Evolutionary conservation across 1,284 basidiomycete genomes (phyloP).

Genomic region (Vanrija sp.): DNA sequence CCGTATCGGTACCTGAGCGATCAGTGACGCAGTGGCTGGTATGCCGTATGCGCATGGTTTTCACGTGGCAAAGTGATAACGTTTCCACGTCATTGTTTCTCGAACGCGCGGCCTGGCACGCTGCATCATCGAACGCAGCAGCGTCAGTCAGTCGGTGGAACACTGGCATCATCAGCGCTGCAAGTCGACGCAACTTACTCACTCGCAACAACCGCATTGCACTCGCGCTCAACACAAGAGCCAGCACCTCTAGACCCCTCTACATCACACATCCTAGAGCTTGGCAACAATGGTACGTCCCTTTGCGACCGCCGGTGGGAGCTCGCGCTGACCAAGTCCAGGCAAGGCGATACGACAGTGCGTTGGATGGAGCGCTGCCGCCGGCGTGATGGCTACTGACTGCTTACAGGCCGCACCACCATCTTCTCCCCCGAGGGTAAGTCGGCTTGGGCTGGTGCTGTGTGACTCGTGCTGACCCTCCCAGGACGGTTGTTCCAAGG

Average conservation of each 20-base stretch:
- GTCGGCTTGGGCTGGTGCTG: conserved; percentile 24
- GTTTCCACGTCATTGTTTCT: background rate
- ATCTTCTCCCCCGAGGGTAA: conserved; percentile 93
- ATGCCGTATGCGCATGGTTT: too few relatives aligned
- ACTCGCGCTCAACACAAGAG: too few relatives aligned
- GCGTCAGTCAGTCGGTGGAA: background rate
- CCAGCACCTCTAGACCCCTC: background rate
- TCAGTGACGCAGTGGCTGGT: too few relatives aligned
- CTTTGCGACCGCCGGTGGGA: too few relatives aligned
- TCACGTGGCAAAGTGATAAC: too few relatives aligned
- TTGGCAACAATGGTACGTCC: too few relatives aligned
- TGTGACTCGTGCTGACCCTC: conserved; percentile 19
- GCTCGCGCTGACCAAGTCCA: conserved; percentile 33
- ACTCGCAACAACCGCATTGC: too few relatives aligned
- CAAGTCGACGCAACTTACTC: too few relatives aligned
- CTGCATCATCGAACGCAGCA: background rate
- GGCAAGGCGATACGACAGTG: conserved; percentile 88
- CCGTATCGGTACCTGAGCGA: too few relatives aligned
- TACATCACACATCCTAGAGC: background rate
- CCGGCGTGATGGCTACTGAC: conserved; percentile 1
- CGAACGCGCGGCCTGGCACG: background rate
- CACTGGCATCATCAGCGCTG: too few relatives aligned
- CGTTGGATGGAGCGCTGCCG: conserved; percentile 32
- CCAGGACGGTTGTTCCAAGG: conserved; percentile 85
- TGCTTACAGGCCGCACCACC: conserved; percentile 60